These are phyloP conservation scores for Arachnomyces sp. DNA, from an alignment of 2,329 filamentous ascomycete species.

Conservation along the genomic window DNA sequence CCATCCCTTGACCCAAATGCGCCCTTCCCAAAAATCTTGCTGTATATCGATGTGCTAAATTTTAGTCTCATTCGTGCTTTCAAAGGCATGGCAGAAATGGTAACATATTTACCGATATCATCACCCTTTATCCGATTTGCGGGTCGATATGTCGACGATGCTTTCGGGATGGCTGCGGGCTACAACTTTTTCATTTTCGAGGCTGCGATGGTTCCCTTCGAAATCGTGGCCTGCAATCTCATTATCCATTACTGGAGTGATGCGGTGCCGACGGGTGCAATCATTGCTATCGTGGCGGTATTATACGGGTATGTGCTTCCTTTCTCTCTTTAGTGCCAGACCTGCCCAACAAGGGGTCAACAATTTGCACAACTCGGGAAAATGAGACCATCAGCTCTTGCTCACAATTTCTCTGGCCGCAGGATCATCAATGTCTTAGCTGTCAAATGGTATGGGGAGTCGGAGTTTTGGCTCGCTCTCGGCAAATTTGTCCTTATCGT, in stretches of 20 bases:
- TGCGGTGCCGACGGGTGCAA: constrained; percentile 36
- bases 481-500: constrained; percentile 66
- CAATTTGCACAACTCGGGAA: constrained; percentile 10
- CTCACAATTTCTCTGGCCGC: constrained; percentile 1
- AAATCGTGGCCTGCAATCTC: constrained; percentile 43
- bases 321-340: background rate
- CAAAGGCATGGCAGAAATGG: constrained; percentile 42
- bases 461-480: constrained; percentile 65
- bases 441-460: constrained; percentile 66
- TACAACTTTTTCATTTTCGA: constrained; percentile 48
- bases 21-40: constrained; percentile 1
- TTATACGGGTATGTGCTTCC: constrained; percentile 33
- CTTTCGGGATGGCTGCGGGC: constrained; percentile 39
- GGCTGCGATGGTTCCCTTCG: constrained; percentile 44
- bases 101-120: constrained; percentile 41
- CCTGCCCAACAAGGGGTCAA: too few relatives aligned
- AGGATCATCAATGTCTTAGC: constrained; percentile 60
- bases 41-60: constrained; percentile 15
- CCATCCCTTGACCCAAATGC: constrained; percentile 1
- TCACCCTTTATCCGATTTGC: constrained; percentile 40
- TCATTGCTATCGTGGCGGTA: constrained; percentile 39
- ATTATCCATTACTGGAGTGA: constrained; percentile 45
- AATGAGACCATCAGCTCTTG: background rate
- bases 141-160: constrained; percentile 41
- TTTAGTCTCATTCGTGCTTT: constrained; percentile 9